Evolutionary conservation across 2,329 filamentous ascomycete species (phyloP), one percentile per base, ranked within the genome.

Genomic region (Amphichorda felina): DNA sequence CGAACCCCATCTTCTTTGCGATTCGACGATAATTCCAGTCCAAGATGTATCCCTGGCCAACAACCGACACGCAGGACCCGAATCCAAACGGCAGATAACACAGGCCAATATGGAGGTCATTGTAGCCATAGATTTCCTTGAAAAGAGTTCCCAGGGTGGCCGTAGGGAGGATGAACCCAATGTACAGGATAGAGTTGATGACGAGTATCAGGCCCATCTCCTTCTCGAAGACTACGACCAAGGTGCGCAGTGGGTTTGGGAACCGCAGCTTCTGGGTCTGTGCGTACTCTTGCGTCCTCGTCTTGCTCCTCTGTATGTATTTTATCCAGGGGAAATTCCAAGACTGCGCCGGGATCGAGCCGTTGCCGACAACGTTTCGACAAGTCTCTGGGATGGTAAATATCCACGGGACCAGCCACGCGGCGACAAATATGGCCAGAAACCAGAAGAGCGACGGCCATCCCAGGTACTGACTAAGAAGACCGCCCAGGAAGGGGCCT

Each of bases 391-490:
- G 79, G 7, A 79, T 61, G 5, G 70, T 60, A 9, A 79, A 43
- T 3, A 66, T 46, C 39, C 73, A 72, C 0, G 72, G 64, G 3
- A 79, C 40, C 19, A 79, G 51, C 51, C 70, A 72, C 1, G 57
- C 53, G 4, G 53, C 51, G 14, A 63, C 57, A 25, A 70, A 55
- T 26, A 82, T 77, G 26, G 70, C 63, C 38, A 79, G 63, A 46
- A 82, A 80, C 77, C 77, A 82, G 45, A 82, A 82, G 38, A 81
- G 73, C 37, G 70, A 64, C n/a, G 70, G 60, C 79, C 79, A 84
- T 8, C 74, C 75, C 1, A 80, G 61, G 40, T 70, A 79, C 42
- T 80, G 61, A 14, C 67, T 66, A 14, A 85, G 53, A 1, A 82
- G 42, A 1, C 79, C 80, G 11, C 80, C 79, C 4, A 83, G 57